Conservation (phyloP, 177 flowering plant species). For the Vitis hybrid region DNA sequence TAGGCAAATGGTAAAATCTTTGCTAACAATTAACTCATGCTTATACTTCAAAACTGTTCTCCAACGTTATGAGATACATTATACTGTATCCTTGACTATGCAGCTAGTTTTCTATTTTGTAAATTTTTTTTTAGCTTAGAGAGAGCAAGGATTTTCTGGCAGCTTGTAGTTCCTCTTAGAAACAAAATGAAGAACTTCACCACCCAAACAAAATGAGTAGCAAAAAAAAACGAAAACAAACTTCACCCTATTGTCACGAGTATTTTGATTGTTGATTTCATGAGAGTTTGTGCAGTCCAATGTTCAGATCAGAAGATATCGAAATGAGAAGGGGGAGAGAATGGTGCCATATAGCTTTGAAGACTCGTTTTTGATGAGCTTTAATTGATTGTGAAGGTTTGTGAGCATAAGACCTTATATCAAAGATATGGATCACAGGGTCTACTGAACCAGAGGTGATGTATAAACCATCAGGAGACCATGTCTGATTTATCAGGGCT, state of each 20-base stretch:
- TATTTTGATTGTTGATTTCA: neutral
- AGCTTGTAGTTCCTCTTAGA: neutral
- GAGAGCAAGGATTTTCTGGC: neutral
- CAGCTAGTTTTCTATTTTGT: neutral
- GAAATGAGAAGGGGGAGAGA: conserved; percentile 80
- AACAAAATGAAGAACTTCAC: conserved; percentile 9
- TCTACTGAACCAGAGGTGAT: conserved; percentile 89
- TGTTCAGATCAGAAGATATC: conserved; percentile 83
- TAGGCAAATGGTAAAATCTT: too few species aligned
- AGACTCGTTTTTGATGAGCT: conserved; percentile 94
- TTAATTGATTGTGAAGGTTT: conserved; percentile 79
- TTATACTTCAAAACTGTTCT: too few species aligned
- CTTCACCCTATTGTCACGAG: neutral
- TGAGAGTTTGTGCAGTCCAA: conserved; percentile 75
- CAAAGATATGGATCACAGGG: conserved; percentile 81
- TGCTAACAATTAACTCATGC: too few species aligned
- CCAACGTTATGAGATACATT: too few species aligned
- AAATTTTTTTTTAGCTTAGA: neutral
- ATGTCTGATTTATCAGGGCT: conserved; percentile 87
- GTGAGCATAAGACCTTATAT: conserved; percentile 66
- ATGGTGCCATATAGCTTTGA: conserved; percentile 87
- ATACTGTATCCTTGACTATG: neutral
- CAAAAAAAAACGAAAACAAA: too few species aligned
- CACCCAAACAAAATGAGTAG: neutral
- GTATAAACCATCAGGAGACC: conserved; percentile 93